Conservation (phyloP, 441 rosid genomes). For the Syzygium syzygioides region DNA sequence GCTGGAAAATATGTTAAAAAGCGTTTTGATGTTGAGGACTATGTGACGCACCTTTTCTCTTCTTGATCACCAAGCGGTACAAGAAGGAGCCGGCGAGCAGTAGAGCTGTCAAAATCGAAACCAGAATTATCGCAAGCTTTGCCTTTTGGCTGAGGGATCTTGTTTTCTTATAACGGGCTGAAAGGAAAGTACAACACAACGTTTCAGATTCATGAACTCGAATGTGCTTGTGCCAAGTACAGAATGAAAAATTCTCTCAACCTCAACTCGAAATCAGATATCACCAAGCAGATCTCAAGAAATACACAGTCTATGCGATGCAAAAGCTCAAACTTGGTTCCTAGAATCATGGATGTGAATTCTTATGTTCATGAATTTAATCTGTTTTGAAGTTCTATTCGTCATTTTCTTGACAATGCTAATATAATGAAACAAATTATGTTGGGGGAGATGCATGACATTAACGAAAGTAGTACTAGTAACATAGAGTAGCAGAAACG, state of each 20-base stretch:
- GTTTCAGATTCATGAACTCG: too few species aligned
- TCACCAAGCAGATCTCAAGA: neutral
- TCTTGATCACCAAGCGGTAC: too few species aligned
- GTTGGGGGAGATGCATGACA: accelerated
- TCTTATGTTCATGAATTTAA: neutral
- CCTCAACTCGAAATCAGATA: neutral
- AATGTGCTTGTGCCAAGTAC: neutral
- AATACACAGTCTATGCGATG: accelerated
- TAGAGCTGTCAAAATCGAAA: too few species aligned
- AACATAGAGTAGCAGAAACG: neutral
- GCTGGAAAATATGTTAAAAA: too few species aligned
- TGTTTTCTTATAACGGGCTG: too few species aligned
- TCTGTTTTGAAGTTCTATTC: neutral
- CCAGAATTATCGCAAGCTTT: too few species aligned
- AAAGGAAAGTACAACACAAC: too few species aligned
- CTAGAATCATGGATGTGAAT: neutral
- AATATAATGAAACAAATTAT: neutral
- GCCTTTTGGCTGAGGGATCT: too few species aligned
- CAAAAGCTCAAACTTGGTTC: neutral
- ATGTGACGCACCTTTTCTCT: too few species aligned
- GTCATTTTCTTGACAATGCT: neutral
- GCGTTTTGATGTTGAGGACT: too few species aligned
- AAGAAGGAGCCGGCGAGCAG: too few species aligned
- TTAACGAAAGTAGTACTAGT: neutral
- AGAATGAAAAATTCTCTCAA: neutral